phyloP scores from a whole-genome alignment of 2,329 filamentous ascomycete genomes.

The Claviceps spartinae region DNA sequence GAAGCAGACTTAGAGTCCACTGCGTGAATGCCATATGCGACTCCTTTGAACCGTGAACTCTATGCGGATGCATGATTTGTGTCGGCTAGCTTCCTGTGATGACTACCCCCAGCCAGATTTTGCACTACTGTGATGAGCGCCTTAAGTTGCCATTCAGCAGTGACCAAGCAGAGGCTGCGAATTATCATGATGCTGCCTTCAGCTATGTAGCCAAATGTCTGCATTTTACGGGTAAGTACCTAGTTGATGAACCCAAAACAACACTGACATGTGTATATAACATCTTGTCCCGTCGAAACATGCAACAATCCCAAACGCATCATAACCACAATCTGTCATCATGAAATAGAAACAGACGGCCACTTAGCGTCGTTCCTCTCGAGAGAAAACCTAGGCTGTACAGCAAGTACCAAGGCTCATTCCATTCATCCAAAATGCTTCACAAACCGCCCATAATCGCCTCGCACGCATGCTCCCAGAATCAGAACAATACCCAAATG shows the following conservation, averaged over 20 bases:
- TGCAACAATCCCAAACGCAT: too few relatives aligned
- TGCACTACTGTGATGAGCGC: background rate
- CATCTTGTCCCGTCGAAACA: too few relatives aligned
- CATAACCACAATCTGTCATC: background rate
- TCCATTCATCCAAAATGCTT: constrained; percentile 2
- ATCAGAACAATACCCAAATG: background rate
- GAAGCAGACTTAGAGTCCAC: background rate
- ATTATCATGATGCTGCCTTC: too few relatives aligned
- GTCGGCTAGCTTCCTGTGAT: background rate
- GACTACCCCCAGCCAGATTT: background rate
- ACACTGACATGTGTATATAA: too few relatives aligned
- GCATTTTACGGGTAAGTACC: too few relatives aligned
- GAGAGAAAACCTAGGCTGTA: background rate
- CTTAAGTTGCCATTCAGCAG: background rate
- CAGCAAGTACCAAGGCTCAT: background rate
- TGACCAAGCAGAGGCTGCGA: too few relatives aligned
- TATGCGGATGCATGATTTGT: background rate
- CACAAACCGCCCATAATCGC: background rate
- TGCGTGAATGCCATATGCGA: background rate
- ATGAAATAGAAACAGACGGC: background rate
- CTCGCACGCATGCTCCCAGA: background rate
- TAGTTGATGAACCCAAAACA: too few relatives aligned
- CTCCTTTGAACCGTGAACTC: background rate
- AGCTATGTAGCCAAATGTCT: too few relatives aligned
- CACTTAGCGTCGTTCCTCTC: background rate